Evolutionary conservation across 2,329 filamentous ascomycete genomes (phyloP).

Genomic region (Penicillium italicum): DNA sequence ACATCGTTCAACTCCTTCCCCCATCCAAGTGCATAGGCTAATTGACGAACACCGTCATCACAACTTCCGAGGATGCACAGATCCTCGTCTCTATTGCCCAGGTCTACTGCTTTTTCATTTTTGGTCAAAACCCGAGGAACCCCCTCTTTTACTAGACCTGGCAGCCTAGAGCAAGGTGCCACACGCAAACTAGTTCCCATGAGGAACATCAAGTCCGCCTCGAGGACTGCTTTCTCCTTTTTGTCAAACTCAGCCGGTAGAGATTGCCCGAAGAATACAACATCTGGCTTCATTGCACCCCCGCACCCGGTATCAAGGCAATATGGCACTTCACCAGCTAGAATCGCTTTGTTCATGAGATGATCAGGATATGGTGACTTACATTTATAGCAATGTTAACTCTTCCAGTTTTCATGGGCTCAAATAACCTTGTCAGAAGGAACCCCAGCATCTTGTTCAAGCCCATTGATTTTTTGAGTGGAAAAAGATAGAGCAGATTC

Average conservation of each 20-base stretch:
- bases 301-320: constrained; percentile 59
- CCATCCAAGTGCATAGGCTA: constrained; percentile 77
- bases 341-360: constrained; percentile 64
- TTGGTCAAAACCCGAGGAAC: constrained; percentile 77
- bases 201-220: constrained; percentile 69
- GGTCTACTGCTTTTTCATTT: constrained; percentile 67
- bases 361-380: constrained; percentile 62
- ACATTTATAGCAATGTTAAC: constrained; percentile 80
- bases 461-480: constrained; percentile 88
- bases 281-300: constrained; percentile 78
- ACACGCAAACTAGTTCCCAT: constrained; percentile 78
- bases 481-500: constrained; percentile 73
- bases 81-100: constrained; percentile 72
- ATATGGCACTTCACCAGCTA: constrained; percentile 61
- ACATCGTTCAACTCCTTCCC: constrained; percentile 67
- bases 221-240: constrained; percentile 47
- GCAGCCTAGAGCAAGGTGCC: constrained; percentile 74
- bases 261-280: constrained; percentile 78
- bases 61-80: constrained; percentile 72
- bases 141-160: constrained; percentile 54
- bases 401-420: constrained; percentile 82
- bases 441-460: constrained; percentile 78
- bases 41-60: constrained; percentile 66
- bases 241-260: constrained; percentile 59
- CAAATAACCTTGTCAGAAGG: constrained; percentile 71